These are phyloP conservation scores for Talaromyces sp. DNA, from an alignment of 2,329 filamentous ascomycete species.

Conservation along the genomic window DNA sequence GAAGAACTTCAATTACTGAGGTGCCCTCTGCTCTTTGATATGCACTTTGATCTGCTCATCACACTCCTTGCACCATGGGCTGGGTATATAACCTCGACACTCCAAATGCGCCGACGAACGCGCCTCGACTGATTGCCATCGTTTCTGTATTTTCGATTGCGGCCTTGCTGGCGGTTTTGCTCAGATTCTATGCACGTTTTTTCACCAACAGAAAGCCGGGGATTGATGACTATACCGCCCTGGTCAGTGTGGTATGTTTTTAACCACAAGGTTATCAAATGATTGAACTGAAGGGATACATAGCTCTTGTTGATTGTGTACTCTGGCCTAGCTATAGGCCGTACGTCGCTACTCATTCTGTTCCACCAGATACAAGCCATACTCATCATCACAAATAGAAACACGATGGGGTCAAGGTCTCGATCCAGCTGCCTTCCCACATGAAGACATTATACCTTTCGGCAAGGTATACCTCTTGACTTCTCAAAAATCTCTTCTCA, in stretches of 20 bases:
- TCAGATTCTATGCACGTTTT: constrained; percentile 28
- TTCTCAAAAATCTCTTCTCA: neutral
- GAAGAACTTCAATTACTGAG: neutral
- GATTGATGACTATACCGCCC: constrained; percentile 29
- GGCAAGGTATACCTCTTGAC: constrained; percentile 22
- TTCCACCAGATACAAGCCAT: neutral
- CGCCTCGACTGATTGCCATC: constrained; percentile 25
- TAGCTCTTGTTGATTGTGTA: constrained; percentile 4
- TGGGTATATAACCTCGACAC: constrained; percentile 31
- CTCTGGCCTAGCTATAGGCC: constrained; percentile 3
- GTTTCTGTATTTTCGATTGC: constrained; percentile 24
- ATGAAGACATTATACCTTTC: constrained; percentile 27
- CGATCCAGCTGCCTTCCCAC: constrained; percentile 21
- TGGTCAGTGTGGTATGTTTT: constrained; percentile 23
- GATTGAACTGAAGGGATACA: neutral
- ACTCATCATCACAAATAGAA: constrained; percentile 20
- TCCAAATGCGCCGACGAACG: constrained; percentile 24
- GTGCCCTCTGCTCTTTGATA: neutral
- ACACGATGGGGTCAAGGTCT: constrained; percentile 30
- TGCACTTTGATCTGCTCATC: neutral
- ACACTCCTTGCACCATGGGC: constrained; percentile 21
- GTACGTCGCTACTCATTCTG: neutral
- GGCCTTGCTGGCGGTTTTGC: constrained; percentile 24
- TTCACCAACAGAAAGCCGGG: constrained; percentile 22
- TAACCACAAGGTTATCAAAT: neutral